Evolutionary conservation across 306 rosid species (phyloP), one percentile per base, ranked within the genome.

Genomic region (Pterocarpus santalinus): DNA sequence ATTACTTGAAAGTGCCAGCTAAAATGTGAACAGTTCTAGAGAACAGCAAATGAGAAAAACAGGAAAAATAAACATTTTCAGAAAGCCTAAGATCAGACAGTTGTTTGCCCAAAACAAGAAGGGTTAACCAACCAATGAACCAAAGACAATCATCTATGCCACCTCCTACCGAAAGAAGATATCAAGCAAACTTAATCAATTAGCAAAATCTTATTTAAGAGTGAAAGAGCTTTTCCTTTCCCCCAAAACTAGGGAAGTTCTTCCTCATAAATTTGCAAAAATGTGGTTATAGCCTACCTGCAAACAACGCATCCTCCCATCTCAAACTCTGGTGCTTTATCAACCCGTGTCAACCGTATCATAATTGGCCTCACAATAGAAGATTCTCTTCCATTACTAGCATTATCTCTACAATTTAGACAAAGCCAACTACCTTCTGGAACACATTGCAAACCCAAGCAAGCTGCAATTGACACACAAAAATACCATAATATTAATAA

Each of bases 251-350:
- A 69, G 67, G 61, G 63, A 72, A 76, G 32, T 46, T 30, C 28
- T 68, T 43, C 70, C 66, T 43, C 67, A 46, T 22, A 12, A 56
- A 65, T 53, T 65, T 68, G 47, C 13, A 5, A 75, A 63, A 71
- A 57, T 38, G 49, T 70, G 38, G 51, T 65, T 61, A 81, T 60
- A 84, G 72, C 88, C 77, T 72, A 95, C 99, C 97, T 93, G 90
- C 99, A 96, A 78, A 96, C 92, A 81, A 93, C 97, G 73, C 99
- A 96, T 75, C 99, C 99, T 63, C 99, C 99, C 85, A 92, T 92
- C 83, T 92, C 97, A 84, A 79, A 87, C 30, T 93, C 98, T 3
- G 98, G 97, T 35, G 91, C 87, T 83, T 90, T 90, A 74, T 93
- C 97, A 41, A 90, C 94, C 67, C 97, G 85, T 22, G 97, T 91